Percentiles rank a stretch among this genome's conserved stretches.
Conservation (phyloP, 768 basidiomycete genomes). For the Boletus patriciae region DNA sequence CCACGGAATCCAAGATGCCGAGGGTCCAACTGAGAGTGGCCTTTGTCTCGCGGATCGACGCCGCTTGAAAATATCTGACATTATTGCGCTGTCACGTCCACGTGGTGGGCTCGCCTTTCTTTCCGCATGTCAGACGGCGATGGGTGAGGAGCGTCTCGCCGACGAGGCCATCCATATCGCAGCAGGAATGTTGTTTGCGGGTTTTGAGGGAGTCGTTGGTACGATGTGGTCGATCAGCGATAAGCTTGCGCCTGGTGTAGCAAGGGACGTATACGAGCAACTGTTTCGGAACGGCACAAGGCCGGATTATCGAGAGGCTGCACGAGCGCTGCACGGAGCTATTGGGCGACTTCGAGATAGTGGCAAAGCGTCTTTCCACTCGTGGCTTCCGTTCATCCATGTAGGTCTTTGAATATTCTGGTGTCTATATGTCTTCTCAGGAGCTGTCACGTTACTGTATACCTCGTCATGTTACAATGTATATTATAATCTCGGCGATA, state of each 20-base stretch:
- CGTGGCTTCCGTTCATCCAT: too few species aligned
- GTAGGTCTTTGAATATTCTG: too few species aligned
- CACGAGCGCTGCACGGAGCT: neutral
- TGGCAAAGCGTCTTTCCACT: too few species aligned
- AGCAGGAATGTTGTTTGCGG: constrained; percentile 37
- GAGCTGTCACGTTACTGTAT: too few species aligned
- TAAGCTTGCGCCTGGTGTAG: neutral
- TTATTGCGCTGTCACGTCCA: neutral
- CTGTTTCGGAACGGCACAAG: neutral
- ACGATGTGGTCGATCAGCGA: constrained; percentile 48
- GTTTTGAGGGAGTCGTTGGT: constrained; percentile 35
- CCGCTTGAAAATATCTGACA: neutral
- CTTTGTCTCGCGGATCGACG: neutral
- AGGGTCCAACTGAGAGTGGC: too few species aligned
- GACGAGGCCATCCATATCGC: too few species aligned
- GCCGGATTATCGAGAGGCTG: neutral
- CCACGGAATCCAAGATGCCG: neutral
- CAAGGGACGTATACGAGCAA: neutral
- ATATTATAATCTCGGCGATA: too few species aligned
- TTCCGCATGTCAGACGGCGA: constrained; percentile 42
- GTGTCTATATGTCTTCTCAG: too few species aligned
- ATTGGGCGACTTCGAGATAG: neutral
- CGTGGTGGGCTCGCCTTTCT: constrained; percentile 40
- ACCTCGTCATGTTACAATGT: too few species aligned
- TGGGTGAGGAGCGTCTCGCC: too few species aligned